These are phyloP conservation scores for Mycena citricolor DNA, from an alignment of 1,284 basidiomycete genomes.

Conservation along the genomic window DNA sequence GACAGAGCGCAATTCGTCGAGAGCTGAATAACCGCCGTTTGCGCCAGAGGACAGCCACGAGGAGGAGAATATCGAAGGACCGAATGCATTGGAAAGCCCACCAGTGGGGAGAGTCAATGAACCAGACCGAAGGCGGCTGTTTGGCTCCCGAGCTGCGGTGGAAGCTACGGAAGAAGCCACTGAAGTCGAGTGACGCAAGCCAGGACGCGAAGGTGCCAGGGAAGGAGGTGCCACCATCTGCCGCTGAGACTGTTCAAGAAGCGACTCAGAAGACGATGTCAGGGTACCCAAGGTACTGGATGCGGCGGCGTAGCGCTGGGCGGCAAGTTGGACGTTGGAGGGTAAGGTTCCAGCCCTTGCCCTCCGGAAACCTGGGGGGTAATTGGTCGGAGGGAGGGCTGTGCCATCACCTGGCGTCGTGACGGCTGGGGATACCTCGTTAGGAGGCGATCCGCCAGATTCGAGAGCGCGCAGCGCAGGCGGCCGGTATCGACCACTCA, in stretches of 20 bases:
- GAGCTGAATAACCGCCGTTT: slow-evolving; percentile 56
- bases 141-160: slow-evolving; percentile 59
- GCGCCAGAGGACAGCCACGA: slow-evolving; percentile 75
- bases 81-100: slow-evolving; percentile 84
- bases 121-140: slow-evolving; percentile 85
- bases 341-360: slow-evolving; percentile 87
- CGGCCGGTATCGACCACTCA: slow-evolving; percentile 68
- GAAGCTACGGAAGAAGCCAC: slow-evolving; percentile 63
- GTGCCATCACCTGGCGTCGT: slow-evolving; percentile 57
- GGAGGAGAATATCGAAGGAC: slow-evolving; percentile 82
- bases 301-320: slow-evolving; percentile 75
- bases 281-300: slow-evolving; percentile 55
- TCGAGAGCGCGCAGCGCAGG: slow-evolving; percentile 75
- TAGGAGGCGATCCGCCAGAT: slow-evolving; percentile 69
- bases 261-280: slow-evolving; percentile 61
- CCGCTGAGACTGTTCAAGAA: slow-evolving; percentile 59
- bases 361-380: slow-evolving; percentile 77
- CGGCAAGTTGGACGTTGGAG: slow-evolving; percentile 84
- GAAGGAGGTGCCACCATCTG: slow-evolving; percentile 44
- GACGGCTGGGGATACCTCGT: slow-evolving; percentile 55
- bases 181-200: slow-evolving; percentile 75
- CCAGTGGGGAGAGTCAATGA: slow-evolving; percentile 80
- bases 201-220: slow-evolving; percentile 58
- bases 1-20: slow-evolving; percentile 79
- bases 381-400: slow-evolving; percentile 64